phyloP scores from a whole-genome alignment of 768 basidiomycete genomes.

The Tulasnella sp. region DNA sequence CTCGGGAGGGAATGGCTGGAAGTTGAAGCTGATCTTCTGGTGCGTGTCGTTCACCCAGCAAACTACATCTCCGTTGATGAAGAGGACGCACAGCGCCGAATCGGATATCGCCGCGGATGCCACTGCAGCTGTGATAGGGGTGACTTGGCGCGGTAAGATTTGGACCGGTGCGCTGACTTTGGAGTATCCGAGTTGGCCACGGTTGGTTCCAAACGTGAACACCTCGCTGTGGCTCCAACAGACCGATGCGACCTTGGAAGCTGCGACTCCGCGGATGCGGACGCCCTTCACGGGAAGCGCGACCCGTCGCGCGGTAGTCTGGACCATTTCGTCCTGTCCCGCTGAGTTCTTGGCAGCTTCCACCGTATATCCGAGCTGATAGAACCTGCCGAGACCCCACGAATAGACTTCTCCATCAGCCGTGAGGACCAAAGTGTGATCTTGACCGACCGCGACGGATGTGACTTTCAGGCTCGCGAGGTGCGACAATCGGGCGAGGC shows the following conservation, averaged over 20 bases:
- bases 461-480: slow-evolving; percentile 58
- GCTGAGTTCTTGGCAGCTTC: slow-evolving; percentile 53
- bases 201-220: slow-evolving; percentile 93
- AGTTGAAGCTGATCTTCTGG: slow-evolving; percentile 80
- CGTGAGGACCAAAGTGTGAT: slow-evolving; percentile 89
- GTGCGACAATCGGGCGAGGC: slow-evolving; percentile 62
- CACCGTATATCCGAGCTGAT: slow-evolving; percentile 84
- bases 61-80: slow-evolving; percentile 78
- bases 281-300: slow-evolving; percentile 77
- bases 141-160: slow-evolving; percentile 75
- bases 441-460: slow-evolving; percentile 84
- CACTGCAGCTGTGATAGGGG: slow-evolving; percentile 70
- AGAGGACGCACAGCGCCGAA: slow-evolving; percentile 67
- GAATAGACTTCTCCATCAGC: slow-evolving; percentile 79
- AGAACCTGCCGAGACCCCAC: slow-evolving; percentile 90
- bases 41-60: slow-evolving; percentile 78
- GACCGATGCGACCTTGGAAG: slow-evolving; percentile 82
- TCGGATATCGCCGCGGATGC: slow-evolving; percentile 54
- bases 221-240: slow-evolving; percentile 79
- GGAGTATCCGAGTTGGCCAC: slow-evolving; percentile 89
- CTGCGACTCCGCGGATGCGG: slow-evolving; percentile 76
- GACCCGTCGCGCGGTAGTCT: slow-evolving; percentile 74
- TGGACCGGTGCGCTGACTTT: slow-evolving; percentile 74
- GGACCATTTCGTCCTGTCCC: slow-evolving; percentile 70
- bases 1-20: slow-evolving; percentile 72